Evolutionary conservation across 345 rosid species (phyloP).

Genomic region (Sisymbrium irio): DNA sequence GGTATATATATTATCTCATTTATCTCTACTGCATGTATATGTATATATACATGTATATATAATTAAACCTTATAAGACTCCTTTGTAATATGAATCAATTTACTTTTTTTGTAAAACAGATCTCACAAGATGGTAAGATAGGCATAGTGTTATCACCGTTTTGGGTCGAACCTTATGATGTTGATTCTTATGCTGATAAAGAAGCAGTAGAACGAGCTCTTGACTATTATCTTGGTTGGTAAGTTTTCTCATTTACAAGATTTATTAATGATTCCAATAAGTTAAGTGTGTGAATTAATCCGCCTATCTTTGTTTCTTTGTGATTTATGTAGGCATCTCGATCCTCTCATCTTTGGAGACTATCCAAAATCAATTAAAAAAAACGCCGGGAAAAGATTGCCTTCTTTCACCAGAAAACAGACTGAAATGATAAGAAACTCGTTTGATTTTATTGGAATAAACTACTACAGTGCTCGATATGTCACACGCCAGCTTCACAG

Average conservation of each 20-base stretch:
- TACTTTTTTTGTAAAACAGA: slow-evolving; percentile 5
- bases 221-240: slow-evolving; percentile 15
- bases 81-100: background rate
- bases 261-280: too few relatives aligned
- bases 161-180: slow-evolving; percentile 33
- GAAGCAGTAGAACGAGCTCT: slow-evolving; percentile 35
- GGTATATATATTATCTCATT: slow-evolving; percentile 8
- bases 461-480: slow-evolving; percentile 42
- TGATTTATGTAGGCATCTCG: slow-evolving; percentile 18
- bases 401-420: slow-evolving; percentile 36
- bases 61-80: background rate
- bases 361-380: slow-evolving; percentile 37
- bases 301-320: background rate
- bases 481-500: slow-evolving; percentile 9
- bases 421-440: slow-evolving; percentile 35
- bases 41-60: background rate
- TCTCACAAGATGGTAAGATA: slow-evolving; percentile 24
- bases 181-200: slow-evolving; percentile 19
- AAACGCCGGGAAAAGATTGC: slow-evolving; percentile 37
- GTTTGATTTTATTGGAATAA: slow-evolving; percentile 45
- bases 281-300: background rate
- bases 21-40: too few relatives aligned
- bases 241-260: background rate
- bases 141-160: slow-evolving; percentile 30
- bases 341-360: slow-evolving; percentile 41